These are phyloP conservation scores for Botrytis pseudocinerea DNA, from an alignment of 2,329 filamentous ascomycete genomes.

Conservation along the genomic window DNA sequence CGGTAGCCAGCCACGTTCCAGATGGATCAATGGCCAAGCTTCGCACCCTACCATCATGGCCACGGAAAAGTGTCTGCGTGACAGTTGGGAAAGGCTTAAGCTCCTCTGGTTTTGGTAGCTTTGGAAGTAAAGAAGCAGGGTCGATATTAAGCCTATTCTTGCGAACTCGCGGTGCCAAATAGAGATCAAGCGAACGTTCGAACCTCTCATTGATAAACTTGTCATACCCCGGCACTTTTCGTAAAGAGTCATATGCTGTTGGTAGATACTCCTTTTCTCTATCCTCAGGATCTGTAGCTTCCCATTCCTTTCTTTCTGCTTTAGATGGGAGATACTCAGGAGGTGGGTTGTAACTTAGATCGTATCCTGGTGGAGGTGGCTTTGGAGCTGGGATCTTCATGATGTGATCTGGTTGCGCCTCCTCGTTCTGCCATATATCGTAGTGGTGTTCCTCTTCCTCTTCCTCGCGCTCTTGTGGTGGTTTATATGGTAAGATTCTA, in stretches of 20 bases:
- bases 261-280: constrained; percentile 87
- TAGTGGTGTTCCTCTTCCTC: constrained; percentile 70
- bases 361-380: constrained; percentile 86
- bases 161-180: constrained; percentile 86
- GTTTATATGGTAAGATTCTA: constrained; percentile 85
- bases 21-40: constrained; percentile 82
- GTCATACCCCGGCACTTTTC: constrained; percentile 89
- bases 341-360: constrained; percentile 95
- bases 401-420: constrained; percentile 74
- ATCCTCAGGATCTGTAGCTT: constrained; percentile 84
- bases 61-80: constrained; percentile 81
- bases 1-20: constrained; percentile 83
- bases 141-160: constrained; percentile 97
- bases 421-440: constrained; percentile 94
- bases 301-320: constrained; percentile 82
- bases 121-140: constrained; percentile 86
- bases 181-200: constrained; percentile 91
- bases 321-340: constrained; percentile 88
- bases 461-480: constrained; percentile 69
- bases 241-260: constrained; percentile 76
- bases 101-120: constrained; percentile 89
- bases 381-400: constrained; percentile 98
- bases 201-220: constrained; percentile 93
- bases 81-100: constrained; percentile 92
- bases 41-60: constrained; percentile 85